Percentiles rank a stretch among this genome's conserved stretches.
These are phyloP conservation scores for Eurotiales sp. DNA, from an alignment of 2,329 filamentous ascomycete genomes.

Conservation along the genomic window DNA sequence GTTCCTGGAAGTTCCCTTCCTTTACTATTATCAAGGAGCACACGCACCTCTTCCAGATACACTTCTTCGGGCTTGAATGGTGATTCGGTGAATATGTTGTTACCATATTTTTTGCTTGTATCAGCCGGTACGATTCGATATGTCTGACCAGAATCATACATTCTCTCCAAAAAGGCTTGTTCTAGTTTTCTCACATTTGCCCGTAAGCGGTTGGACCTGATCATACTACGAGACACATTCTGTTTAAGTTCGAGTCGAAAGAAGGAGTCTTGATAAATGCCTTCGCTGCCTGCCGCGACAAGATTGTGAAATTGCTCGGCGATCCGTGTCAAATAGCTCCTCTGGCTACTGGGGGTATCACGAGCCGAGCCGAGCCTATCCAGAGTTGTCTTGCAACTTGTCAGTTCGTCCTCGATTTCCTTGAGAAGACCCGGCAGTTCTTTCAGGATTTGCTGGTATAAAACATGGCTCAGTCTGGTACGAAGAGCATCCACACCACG, in stretches of 20 bases:
- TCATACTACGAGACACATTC: too few species aligned
- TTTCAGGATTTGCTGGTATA: slow-evolving; percentile 28
- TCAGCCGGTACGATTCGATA: not conserved
- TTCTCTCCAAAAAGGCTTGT: slow-evolving; percentile 8
- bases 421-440: slow-evolving; percentile 17
- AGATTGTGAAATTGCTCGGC: slow-evolving; percentile 3
- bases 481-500: slow-evolving; percentile 29
- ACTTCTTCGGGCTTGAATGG: not conserved
- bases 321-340: slow-evolving; percentile 7
- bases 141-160: slow-evolving; percentile 8
- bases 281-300: slow-evolving; percentile 5
- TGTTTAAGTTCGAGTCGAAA: slow-evolving; percentile 5
- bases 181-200: slow-evolving; percentile 7
- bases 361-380: slow-evolving; percentile 10
- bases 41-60: slow-evolving; percentile 3
- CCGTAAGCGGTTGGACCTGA: too few species aligned
- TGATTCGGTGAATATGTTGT: too few species aligned
- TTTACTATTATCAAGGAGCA: slow-evolving; percentile 10
- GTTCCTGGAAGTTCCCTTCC: slow-evolving; percentile 14
- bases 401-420: slow-evolving; percentile 16
- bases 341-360: slow-evolving; percentile 8
- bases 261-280: slow-evolving; percentile 8
- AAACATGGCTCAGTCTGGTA: slow-evolving; percentile 25
- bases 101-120: not conserved
- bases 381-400: slow-evolving; percentile 15